Evolutionary conservation across 768 basidiomycete genomes (phyloP).

Genomic region (Xerocomus potaroensis): DNA sequence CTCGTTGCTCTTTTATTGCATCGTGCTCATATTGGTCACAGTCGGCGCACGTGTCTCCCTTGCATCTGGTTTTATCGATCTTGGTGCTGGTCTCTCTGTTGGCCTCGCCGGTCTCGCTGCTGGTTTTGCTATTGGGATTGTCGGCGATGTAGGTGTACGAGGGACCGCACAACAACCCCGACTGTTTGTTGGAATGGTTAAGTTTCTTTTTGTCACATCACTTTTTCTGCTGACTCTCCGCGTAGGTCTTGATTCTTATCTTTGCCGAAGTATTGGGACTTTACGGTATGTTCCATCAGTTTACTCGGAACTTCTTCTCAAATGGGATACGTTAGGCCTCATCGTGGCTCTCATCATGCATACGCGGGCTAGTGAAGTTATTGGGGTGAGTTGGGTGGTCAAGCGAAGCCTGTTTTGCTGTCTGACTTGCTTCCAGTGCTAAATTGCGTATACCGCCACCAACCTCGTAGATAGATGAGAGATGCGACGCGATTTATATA

Average conservation of each 20-base stretch:
- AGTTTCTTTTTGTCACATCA: constrained; percentile 16
- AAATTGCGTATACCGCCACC: constrained; percentile 6
- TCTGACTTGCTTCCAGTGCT: constrained; percentile 23
- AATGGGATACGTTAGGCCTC: constrained; percentile 43
- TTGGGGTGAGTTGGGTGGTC: constrained; percentile 10
- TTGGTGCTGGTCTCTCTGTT: constrained; percentile 90
- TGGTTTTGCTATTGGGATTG: constrained; percentile 97
- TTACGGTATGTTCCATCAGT: constrained; percentile 51
- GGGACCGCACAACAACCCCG: constrained; percentile 96
- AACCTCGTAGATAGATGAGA: constrained; percentile 12
- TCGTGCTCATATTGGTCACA: constrained; percentile 24
- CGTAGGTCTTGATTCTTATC: constrained; percentile 94
- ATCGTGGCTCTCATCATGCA: constrained; percentile 98
- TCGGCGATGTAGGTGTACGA: constrained; percentile 97
- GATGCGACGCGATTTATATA: constrained; percentile 3
- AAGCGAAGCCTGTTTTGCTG: background rate
- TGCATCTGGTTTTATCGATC: constrained; percentile 89
- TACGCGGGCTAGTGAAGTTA: constrained; percentile 48
- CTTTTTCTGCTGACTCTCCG: constrained; percentile 2
- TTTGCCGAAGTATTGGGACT: constrained; percentile 93
- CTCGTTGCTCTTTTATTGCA: background rate
- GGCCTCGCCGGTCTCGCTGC: constrained; percentile 94
- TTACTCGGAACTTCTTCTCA: background rate
- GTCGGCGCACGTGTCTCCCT: constrained; percentile 80
- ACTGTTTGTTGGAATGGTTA: constrained; percentile 92